Base-by-base conservation (phyloP, 176 grass and related monocot species). In the Puya raimondii region DNA sequence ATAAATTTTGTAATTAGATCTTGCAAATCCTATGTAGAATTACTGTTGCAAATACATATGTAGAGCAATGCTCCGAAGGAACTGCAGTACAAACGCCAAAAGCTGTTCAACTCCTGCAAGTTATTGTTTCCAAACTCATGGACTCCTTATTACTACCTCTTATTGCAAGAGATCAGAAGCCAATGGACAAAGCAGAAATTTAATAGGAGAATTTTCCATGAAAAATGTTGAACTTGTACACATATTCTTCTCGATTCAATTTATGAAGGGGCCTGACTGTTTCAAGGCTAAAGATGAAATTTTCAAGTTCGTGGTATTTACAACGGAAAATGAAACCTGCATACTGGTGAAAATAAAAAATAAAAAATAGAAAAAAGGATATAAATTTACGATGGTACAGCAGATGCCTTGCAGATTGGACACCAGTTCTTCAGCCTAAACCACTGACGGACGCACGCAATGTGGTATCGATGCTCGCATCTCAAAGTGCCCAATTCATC, bases 381-480 rank as follows among this genome's bases (percentile, higher is more conserved):
- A 61, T 18, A 61, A 18, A 16, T 61, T 18, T 20, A 61, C 7
- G 56, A 22, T 61, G 56, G 17, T 61, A n/a, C 56, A 10, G 81
- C 86, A 4, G 86, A 80, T 20, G 86, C 69, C 71, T 90, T 90
- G 23, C 86, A 94, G 10, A 94, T 68, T 8, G 86, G 91, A 47
- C 90, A 89, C 80, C 81, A 81, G 61, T 90, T 94, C 79, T 86
- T 94, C 72, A 86, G 83, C 59, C 72, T 29, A 63, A 89, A 81
- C 91, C 91, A 94, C 54, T 82, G 80, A 47, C 65, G 70, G 5
- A 90, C 86, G 81, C 91, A 89, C 12, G 65, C 69, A n/a, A 81
- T 47, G 66, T 93, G 90, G 73, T 86, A 93, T 53, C 70, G 65
- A 65, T 94, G 91, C 66, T 88, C 81, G 61, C 91, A 94, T 8